Base-by-base conservation (phyloP, 2,329 filamentous ascomycete species). In the Chalaropsis thielavioides region DNA sequence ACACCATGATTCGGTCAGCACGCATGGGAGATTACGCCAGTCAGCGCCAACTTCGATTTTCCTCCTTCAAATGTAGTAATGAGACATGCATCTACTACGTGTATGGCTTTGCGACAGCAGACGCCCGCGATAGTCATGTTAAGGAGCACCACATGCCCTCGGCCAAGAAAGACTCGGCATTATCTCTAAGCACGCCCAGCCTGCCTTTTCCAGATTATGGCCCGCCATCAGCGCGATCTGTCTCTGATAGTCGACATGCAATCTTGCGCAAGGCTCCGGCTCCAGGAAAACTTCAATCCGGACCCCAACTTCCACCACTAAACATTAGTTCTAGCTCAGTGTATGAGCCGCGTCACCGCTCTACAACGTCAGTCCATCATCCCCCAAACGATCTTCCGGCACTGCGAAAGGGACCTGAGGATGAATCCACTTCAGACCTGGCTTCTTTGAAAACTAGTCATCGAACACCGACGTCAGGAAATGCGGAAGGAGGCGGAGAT, bases 11-110 rank as follows among this genome's bases (percentile, higher is more conserved):
- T 19, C 61, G 61, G 22, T 63, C 64, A 44, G 60, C 65, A 7
- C 67, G 66, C 61, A 66, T 63, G 44, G 61, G 60, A 31, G 64
- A 67, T 40, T 63, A 61, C 22, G 44, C 40, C 49, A 72, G 73
- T 61, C 56, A 58, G 35, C 63, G 54, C 24, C 43, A 38, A 11
- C 56, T 24, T 27, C 64, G 41, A 38, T 65, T 38, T 70, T 41
- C 44, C 15, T 79, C 79, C 11, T 79, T 79, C 71, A 83, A 81
- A 71, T 84, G 82, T 71, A 78, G 75, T 72, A 75, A 83, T 68
- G 78, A 83, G 63, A 75, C 75, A 65, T 84, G 82, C 69, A 72
- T 81, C 66, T 78, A 81, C 71, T 84, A 83, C 71, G 78, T 84
- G 44, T 84, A 84, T 68, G 82, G 82, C 38, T 83, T 83, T 70